Base-by-base conservation (phyloP, 805 yeast genomes). In the Metschnikowia matae region DNA sequence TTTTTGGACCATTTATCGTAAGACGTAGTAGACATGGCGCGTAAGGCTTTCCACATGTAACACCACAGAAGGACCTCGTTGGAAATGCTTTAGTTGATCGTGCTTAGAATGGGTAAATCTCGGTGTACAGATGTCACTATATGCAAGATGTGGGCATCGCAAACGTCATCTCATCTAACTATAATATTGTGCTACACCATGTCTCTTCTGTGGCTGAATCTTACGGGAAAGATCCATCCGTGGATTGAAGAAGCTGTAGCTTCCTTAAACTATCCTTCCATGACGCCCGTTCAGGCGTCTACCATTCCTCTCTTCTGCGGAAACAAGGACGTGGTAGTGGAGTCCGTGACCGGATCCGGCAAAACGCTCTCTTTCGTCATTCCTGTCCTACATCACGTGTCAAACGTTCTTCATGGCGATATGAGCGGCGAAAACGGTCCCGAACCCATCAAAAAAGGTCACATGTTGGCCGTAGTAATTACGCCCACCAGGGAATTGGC, bases 281-380 rank as follows among this genome's bases (percentile, higher is more conserved):
- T 92, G 97, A 94, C 99, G 0, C 96, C 99, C 0, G 99, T 94
- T 0, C 99, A 94, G 64, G 98, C 99, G 0, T 82, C 97, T 0
- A 84, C 95, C 0, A 87, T 94, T 45, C 99, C 99, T 0, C 70
- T 91, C 52, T 80, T 94, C 56, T 68, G 85, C 20, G 83, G 83
- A 17, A 87, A 90, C 62, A 92, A 92, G 62, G 99, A 94, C 68
- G 97, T 94, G 3, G 94, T 94, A 7, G 98, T 90, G 1, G 97
- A 94, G 64, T 96, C 97, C 0, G 96, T 89, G 1, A 94, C 99
- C 0, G 99, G 99, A 0, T 90, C 97, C 0, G 99, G 99, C n/a
- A 94, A 94, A 65, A 94, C 99, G 0, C 66, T 91, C n/a, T 86
- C 97, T 3, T 94, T 87, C 70, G 81, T 84, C 4, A 76, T 94